Evolutionary conservation across 2,329 filamentous ascomycete genomes (phyloP), one percentile per base, ranked within the genome.

Genomic region (Thermothelomyces thermophilus): DNA sequence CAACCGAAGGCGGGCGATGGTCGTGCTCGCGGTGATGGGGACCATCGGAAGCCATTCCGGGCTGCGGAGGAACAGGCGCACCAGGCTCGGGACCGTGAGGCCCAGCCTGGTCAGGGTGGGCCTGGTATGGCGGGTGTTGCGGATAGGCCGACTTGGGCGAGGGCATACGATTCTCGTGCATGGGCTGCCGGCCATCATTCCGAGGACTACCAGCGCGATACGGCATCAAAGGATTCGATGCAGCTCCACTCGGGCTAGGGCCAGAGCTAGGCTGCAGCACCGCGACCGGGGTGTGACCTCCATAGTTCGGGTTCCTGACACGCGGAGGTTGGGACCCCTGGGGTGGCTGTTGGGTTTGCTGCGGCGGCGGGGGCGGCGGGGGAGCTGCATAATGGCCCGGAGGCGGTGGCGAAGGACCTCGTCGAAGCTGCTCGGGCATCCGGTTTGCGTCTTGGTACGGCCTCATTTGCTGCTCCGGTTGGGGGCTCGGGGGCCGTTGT

Each of bases 81-180:
- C 85, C 82, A 19, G 83, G 82, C 55, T 85, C 86, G 58, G 77
- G 77, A 30, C 84, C 83, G 62, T 88, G 86, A 44, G 79, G 77
- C 33, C 74, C 74, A 50, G 72, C 71, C 36, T 79, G 69, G 20
- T 90, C 87, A 40, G 80, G 80, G 58, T 89, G 87, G 57, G 87
- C 84, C 59, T 85, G 75, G 63, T 88, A 94, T 0, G 70, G 66
- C 26, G 74, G 86, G 55, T 87, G 87, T 61, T 90, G 87, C 5
- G 86, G 83, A 62, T 93, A 95, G 7, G 82, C 83, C 34, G 88
- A 86, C 62, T 90, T 90, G 52, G 90, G 90, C n/a, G 91, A 96
- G n/a, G 87, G 81, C 69, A 90, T 86, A 53, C 87, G 83, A 63
- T 85, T 88, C 58, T 95, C 90, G 57, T 91, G 80, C 56, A 93